Evolutionary conservation across 2,329 filamentous ascomycete species (phyloP).

Genomic region (Fulvia fulva): DNA sequence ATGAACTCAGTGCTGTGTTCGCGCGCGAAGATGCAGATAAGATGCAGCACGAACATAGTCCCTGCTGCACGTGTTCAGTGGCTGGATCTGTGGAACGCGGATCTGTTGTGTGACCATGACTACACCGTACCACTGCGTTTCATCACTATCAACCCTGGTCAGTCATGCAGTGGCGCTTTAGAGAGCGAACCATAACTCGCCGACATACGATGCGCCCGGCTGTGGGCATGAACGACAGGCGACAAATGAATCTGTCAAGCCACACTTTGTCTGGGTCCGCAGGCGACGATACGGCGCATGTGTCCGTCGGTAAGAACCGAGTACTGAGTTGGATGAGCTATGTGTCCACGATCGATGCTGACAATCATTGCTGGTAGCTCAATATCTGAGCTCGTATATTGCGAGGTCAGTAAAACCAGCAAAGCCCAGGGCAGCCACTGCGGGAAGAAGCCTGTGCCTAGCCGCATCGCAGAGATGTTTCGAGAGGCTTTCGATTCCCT

Average conservation of each 20-base stretch:
- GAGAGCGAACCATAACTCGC: conserved; percentile 4
- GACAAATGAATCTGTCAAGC: neutral
- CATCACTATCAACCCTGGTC: neutral
- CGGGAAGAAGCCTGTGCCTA: conserved; percentile 77
- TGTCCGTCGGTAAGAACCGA: neutral
- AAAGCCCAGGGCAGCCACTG: conserved; percentile 64
- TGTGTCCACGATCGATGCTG: too few species aligned
- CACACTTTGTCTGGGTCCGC: neutral
- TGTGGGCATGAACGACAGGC: neutral
- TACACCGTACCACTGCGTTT: neutral
- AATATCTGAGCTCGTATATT: conserved; percentile 65
- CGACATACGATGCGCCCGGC: neutral
- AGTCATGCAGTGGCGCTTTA: neutral
- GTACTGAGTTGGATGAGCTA: too few species aligned
- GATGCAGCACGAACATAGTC: conserved; percentile 17
- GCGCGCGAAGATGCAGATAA: neutral
- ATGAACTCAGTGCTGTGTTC: conserved; percentile 3
- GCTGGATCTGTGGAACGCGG: neutral
- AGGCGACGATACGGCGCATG: neutral
- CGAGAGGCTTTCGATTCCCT: conserved; percentile 55
- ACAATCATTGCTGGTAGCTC: too few species aligned
- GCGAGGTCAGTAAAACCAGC: conserved; percentile 62
- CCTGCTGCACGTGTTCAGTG: conserved; percentile 12
- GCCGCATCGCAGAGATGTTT: conserved; percentile 66
- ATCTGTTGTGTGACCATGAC: conserved; percentile 4